Evolutionary conservation across 2,329 filamentous ascomycete species (phyloP).

Genomic region (Atkinsonella texensis): DNA sequence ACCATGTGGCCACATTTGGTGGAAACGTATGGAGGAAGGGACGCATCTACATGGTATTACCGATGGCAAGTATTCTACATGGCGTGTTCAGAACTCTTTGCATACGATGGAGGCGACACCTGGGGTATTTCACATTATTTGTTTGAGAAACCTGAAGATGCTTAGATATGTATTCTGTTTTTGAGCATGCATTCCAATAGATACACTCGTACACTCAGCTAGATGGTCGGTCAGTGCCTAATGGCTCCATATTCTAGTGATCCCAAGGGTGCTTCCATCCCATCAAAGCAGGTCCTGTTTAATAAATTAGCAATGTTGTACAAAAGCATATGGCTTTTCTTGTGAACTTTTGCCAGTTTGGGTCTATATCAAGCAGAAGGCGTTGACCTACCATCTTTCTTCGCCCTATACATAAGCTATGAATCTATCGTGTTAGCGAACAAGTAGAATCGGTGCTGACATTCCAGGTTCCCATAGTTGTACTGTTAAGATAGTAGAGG

Average conservation of each 20-base stretch:
- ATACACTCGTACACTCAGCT: neutral
- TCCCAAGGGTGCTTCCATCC: slow-evolving; percentile 98
- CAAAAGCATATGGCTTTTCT: neutral
- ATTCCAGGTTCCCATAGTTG: neutral
- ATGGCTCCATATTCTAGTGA: slow-evolving; percentile 44
- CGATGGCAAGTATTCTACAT: slow-evolving; percentile 64
- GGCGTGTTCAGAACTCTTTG: slow-evolving; percentile 59
- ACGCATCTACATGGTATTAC: slow-evolving; percentile 51
- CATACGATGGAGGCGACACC: slow-evolving; percentile 50
- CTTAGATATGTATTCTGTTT: slow-evolving; percentile 1
- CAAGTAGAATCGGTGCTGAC: neutral
- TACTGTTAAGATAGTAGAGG: neutral
- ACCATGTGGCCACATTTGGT: slow-evolving; percentile 51
- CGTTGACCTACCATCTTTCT: slow-evolving; percentile 64
- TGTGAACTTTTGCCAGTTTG: neutral
- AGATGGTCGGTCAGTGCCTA: neutral
- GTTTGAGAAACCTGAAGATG: slow-evolving; percentile 43
- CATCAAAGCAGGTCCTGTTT: slow-evolving; percentile 57
- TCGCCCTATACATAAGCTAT: slow-evolving; percentile 89
- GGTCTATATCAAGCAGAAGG: neutral
- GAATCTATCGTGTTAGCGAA: neutral
- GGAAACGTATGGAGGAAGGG: slow-evolving; percentile 51
- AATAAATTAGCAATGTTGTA: neutral
- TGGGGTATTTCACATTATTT: slow-evolving; percentile 58
- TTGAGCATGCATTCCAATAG: neutral